These are phyloP conservation scores for Podospora australis DNA, from an alignment of 495 filamentous ascomycete genomes.

Conservation along the genomic window DNA sequence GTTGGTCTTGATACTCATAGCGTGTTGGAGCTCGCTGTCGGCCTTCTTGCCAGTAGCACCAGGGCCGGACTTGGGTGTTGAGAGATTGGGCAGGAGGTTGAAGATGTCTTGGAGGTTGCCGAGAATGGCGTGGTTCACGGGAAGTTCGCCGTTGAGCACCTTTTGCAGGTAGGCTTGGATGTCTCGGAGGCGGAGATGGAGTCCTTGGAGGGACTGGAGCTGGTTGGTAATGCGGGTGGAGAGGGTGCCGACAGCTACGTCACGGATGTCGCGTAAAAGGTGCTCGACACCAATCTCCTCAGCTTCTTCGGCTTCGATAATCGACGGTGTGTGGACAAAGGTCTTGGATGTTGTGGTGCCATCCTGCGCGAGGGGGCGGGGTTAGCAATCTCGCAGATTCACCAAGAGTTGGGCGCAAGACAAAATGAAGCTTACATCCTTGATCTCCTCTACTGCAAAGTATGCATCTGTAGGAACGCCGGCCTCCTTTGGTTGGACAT, in stretches of 20 bases:
- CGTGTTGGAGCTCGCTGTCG: conserved; percentile 74
- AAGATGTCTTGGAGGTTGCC: conserved; percentile 98
- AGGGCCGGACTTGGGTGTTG: conserved; percentile 62
- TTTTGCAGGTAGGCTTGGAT: conserved; percentile 95
- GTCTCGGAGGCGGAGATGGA: conserved; percentile 91
- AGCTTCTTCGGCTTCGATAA: conserved; percentile 97
- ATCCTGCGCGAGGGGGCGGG: conserved; percentile 52
- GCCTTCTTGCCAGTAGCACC: no score
- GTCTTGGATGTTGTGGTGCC: conserved; percentile 95
- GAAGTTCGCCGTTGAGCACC: conserved; percentile 83
- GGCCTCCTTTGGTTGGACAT: conserved; percentile 96
- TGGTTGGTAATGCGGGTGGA: conserved; percentile 97
- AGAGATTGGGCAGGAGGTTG: conserved; percentile 95
- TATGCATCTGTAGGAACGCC: conserved; percentile 98
- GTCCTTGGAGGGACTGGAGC: conserved; percentile 91
- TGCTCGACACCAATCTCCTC: conserved; percentile 99
- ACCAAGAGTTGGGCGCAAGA: neutral
- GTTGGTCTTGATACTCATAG: conserved; percentile 98
- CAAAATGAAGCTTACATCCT: conserved; percentile 68
- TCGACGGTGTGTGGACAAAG: conserved; percentile 98
- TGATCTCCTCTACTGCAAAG: conserved; percentile 99
- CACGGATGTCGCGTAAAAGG: conserved; percentile 92
- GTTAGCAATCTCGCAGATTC: no score
- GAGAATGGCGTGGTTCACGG: conserved; percentile 94
- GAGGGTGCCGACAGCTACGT: conserved; percentile 97